Percentiles rank a stretch among this genome's conserved stretches.
phyloP scores from a whole-genome alignment of 75 land plant species.

The Gnetum montanum region DNA sequence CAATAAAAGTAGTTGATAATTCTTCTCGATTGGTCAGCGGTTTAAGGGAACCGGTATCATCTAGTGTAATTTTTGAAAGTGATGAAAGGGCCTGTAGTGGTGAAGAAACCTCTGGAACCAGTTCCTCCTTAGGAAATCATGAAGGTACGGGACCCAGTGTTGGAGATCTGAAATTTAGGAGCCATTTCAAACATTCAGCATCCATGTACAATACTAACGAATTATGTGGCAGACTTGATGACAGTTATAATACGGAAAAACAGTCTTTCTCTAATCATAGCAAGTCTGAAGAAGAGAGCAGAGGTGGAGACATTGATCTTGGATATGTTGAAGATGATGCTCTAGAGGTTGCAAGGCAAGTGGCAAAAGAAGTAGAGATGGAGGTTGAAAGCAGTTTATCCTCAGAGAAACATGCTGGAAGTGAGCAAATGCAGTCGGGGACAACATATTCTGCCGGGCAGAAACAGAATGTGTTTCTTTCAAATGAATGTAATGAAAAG shows the following conservation, averaged over 20 bases:
- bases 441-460: slow-evolving; percentile 25
- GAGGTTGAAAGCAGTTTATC: slow-evolving; percentile 56
- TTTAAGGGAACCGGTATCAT: neutral
- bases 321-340: slow-evolving; percentile 64
- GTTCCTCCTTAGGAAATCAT: slow-evolving; percentile 7
- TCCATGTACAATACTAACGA: slow-evolving; percentile 1
- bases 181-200: neutral
- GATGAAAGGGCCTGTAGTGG: neutral
- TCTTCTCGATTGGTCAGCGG: neutral
- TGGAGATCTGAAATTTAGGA: slow-evolving; percentile 3
- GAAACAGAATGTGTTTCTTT: slow-evolving; percentile 2
- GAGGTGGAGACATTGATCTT: slow-evolving; percentile 31
- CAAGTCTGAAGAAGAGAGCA: neutral
- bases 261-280: neutral
- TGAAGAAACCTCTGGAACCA: neutral
- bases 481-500: neutral
- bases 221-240: neutral
- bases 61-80: neutral
- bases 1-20: neutral
- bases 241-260: neutral
- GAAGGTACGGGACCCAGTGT: slow-evolving; percentile 2
- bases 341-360: slow-evolving; percentile 73
- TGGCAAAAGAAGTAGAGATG: slow-evolving; percentile 76
- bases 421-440: slow-evolving; percentile 9
- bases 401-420: slow-evolving; percentile 22